These are phyloP conservation scores for Aspergillus egyptiacus DNA, from an alignment of 495 filamentous ascomycete genomes.

Conservation along the genomic window DNA sequence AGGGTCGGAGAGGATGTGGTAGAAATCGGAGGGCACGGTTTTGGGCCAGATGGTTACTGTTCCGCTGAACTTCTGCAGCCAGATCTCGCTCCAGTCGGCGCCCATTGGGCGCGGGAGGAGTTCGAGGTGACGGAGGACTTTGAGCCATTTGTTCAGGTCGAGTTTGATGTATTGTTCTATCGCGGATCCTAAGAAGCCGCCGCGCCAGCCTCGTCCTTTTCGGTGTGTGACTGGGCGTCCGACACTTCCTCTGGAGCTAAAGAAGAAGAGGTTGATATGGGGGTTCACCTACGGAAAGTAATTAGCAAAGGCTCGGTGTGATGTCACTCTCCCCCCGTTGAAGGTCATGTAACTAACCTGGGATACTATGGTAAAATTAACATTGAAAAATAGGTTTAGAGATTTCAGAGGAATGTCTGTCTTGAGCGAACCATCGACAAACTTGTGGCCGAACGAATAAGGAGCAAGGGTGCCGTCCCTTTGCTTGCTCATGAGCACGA, in stretches of 20 bases:
- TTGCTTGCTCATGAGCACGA: constrained; percentile 94
- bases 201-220: constrained; percentile 88
- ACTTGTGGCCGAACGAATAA: constrained; percentile 93
- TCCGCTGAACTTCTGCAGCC: constrained; percentile 90
- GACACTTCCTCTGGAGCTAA: constrained; percentile 84
- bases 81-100: constrained; percentile 94
- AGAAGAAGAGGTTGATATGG: constrained; percentile 97
- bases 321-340: no score
- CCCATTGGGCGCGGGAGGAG: constrained; percentile 84
- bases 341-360: constrained; percentile 45
- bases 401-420: constrained; percentile 95
- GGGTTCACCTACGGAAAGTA: constrained; percentile 65
- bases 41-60: constrained; percentile 96
- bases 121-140: constrained; percentile 85
- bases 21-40: constrained; percentile 67
- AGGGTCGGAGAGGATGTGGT: constrained; percentile 79
- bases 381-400: constrained; percentile 93
- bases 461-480: constrained; percentile 67
- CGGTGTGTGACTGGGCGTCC: constrained; percentile 93
- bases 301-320: neutral
- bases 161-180: constrained; percentile 92
- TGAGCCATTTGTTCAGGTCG: constrained; percentile 93
- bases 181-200: constrained; percentile 87
- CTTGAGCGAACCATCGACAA: constrained; percentile 91
- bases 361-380: constrained; percentile 91